Percentiles rank a stretch among this genome's conserved stretches.
Evolutionary conservation across 768 basidiomycete genomes (phyloP).

Genomic region (Mycena latifolia): DNA sequence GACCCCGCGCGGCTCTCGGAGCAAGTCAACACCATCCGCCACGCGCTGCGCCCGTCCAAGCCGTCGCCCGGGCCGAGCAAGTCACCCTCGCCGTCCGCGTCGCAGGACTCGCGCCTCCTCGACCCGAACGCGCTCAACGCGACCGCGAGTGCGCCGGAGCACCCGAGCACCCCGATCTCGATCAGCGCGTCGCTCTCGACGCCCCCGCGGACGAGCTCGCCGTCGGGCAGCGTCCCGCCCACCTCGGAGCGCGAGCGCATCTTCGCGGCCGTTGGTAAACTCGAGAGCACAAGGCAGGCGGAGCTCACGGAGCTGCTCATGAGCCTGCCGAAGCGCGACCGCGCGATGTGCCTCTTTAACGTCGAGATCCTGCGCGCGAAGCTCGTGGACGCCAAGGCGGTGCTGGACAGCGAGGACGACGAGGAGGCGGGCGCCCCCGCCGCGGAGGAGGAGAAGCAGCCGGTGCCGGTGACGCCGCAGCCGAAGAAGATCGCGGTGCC

Average conservation of each 20-base stretch:
- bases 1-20: conserved; percentile 74
- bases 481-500: conserved; percentile 63
- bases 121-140: conserved; percentile 74
- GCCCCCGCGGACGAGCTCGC: conserved; percentile 88
- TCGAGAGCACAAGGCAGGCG: conserved; percentile 69
- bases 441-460: conserved; percentile 41
- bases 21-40: conserved; percentile 64
- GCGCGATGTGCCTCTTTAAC: conserved; percentile 93
- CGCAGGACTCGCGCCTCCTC: conserved; percentile 79
- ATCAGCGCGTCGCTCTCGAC: conserved; percentile 81
- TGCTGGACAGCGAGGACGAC: conserved; percentile 80
- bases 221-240: conserved; percentile 70
- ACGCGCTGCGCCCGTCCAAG: conserved; percentile 48
- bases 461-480: conserved; percentile 71
- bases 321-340: conserved; percentile 89
- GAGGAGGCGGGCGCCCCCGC: too few relatives aligned
- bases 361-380: conserved; percentile 82
- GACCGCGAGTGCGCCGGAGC: conserved; percentile 91
- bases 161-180: conserved; percentile 88
- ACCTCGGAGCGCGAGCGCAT: conserved; percentile 83
- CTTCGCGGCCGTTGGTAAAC: conserved; percentile 69
- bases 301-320: conserved; percentile 86
- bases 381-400: conserved; percentile 84
- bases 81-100: conserved; percentile 65
- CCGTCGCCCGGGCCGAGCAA: conserved; percentile 58